Conservation (phyloP, 108 stramenopile species). For the Bacterosira constricta region DNA sequence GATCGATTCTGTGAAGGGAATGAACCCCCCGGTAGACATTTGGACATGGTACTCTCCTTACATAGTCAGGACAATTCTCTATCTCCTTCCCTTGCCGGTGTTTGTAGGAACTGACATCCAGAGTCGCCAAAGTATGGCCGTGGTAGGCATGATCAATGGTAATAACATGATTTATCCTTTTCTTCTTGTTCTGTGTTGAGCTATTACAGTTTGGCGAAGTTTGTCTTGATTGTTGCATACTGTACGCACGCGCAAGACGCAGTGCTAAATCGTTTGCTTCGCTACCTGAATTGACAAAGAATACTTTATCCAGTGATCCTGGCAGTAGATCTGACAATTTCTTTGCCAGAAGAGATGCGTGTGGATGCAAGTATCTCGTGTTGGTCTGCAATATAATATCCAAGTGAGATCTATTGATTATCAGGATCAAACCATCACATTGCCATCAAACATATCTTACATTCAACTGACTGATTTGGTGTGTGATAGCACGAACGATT, state of each 20-base stretch:
- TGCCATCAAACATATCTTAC: too few relatives aligned
- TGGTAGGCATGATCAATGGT: slow-evolving; percentile 92
- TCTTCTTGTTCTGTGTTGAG: background rate
- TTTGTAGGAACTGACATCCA: slow-evolving; percentile 95
- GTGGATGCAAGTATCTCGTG: slow-evolving; percentile 93
- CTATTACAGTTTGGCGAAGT: slow-evolving; percentile 5
- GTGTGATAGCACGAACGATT: slow-evolving; percentile 70
- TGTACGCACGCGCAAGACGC: slow-evolving; percentile 85
- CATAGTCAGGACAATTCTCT: slow-evolving; percentile 49
- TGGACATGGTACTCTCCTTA: slow-evolving; percentile 85
- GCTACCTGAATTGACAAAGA: slow-evolving; percentile 94
- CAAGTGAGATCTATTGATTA: too few relatives aligned
- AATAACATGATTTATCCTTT: slow-evolving; percentile 59
- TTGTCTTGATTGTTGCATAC: slow-evolving; percentile 10
- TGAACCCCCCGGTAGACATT: slow-evolving; percentile 84
- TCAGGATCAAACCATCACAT: too few relatives aligned
- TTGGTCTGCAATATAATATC: slow-evolving; percentile 89
- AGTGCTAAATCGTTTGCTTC: slow-evolving; percentile 98
- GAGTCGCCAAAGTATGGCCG: slow-evolving; percentile 84
- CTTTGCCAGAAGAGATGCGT: slow-evolving; percentile 64
- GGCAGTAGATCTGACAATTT: slow-evolving; percentile 64
- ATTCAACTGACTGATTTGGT: slow-evolving; percentile 78
- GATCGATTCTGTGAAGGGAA: slow-evolving; percentile 30
- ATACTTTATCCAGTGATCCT: slow-evolving; percentile 64
- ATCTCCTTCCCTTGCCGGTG: slow-evolving; percentile 71